Evolutionary conservation across 352 stramenopile genomes (phyloP), one percentile per base, ranked within the genome.

Genomic region (Pythium periplocum): DNA sequence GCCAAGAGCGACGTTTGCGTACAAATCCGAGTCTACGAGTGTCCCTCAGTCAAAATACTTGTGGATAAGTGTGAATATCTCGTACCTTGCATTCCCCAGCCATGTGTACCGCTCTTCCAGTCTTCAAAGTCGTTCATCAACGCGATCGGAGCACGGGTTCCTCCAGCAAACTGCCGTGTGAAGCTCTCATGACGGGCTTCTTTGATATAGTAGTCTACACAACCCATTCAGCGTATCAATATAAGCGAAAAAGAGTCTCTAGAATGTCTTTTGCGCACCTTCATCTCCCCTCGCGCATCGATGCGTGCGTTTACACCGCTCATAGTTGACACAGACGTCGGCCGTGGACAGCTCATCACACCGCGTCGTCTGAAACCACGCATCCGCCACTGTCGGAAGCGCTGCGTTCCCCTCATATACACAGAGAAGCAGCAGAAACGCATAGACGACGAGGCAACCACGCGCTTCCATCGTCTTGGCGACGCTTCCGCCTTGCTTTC

Each of bases 81-180:
- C 17, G 10, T 48, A 42, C 38, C 0, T 6, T 57, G 52, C 55
- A 89, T 80, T 31, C 59, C 57, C 76, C 85, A 95, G 8, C 68
- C 65, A 45, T 87, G 71, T 8, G 85, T 96, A 0, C 95, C 96
- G 10, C 70, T 81, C 41, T 96, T 92, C 94, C 93, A 98, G 69
- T 98, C 91, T 62, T 99, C 95, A 82, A 99, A 98, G 71, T 97
- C 78, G 42, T 96, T 91, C 66, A 96, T 88, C 8, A 98, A 77
- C 36, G 74, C 39, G 38, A 95, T 84, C 45, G 66, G 45, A 7
- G 71, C 59, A 36, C 90, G 81, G 5, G 82, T 58, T 37, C 95
- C 94, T 30, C 82, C 69, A 0, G 53, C 59, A 69, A 98, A 99
- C 26, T 76, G 51, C 55, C 94, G 76, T 42, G 82, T 83, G 40